Percentiles rank a stretch among this genome's conserved stretches.
Evolutionary conservation across 2,329 filamentous ascomycete genomes (phyloP).

Genomic region (Aspergillus floridensis): DNA sequence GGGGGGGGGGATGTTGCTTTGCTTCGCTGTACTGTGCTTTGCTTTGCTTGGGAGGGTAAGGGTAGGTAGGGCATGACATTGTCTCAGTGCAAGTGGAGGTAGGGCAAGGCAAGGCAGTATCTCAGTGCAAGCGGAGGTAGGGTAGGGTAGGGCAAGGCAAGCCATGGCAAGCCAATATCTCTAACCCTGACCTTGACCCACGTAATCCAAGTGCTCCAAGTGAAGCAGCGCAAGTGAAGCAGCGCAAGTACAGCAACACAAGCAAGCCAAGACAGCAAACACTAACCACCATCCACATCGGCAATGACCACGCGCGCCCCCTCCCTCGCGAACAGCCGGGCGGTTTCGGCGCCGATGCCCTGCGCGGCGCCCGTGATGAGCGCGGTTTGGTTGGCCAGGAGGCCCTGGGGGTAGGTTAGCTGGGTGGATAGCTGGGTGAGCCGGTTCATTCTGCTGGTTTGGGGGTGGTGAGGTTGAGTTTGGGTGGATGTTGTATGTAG

Average conservation of each 20-base stretch:
- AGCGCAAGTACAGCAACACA: neutral
- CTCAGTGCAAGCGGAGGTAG: neutral
- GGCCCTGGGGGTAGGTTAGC: constrained; percentile 76
- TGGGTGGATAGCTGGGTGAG: constrained; percentile 71
- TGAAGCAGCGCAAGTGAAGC: too few species aligned
- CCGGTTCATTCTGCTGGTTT: constrained; percentile 46
- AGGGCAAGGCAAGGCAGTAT: too few species aligned
- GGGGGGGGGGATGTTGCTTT: too few species aligned
- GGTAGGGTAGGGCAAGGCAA: neutral
- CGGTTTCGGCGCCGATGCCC: constrained; percentile 83
- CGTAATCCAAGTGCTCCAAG: too few species aligned
- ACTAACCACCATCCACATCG: constrained; percentile 72
- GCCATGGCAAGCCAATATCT: too few species aligned
- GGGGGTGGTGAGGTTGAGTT: neutral
- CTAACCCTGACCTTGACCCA: too few species aligned
- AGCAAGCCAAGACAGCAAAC: constrained; percentile 21
- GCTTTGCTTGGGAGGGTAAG: too few species aligned
- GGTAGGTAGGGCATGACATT: too few species aligned
- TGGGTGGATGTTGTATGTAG: neutral
- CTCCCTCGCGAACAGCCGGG: constrained; percentile 79
- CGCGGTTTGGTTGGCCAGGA: constrained; percentile 76
- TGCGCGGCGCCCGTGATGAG: constrained; percentile 86
- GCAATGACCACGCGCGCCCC: constrained; percentile 80
- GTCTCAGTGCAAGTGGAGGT: too few species aligned
- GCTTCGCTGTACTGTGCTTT: too few species aligned